A percentile compares a stretch with the other conserved stretches of the same genome.
These are phyloP conservation scores for Mortierella sp. DNA, from an alignment of 371 early-diverging fungal genomes.

Conservation along the genomic window DNA sequence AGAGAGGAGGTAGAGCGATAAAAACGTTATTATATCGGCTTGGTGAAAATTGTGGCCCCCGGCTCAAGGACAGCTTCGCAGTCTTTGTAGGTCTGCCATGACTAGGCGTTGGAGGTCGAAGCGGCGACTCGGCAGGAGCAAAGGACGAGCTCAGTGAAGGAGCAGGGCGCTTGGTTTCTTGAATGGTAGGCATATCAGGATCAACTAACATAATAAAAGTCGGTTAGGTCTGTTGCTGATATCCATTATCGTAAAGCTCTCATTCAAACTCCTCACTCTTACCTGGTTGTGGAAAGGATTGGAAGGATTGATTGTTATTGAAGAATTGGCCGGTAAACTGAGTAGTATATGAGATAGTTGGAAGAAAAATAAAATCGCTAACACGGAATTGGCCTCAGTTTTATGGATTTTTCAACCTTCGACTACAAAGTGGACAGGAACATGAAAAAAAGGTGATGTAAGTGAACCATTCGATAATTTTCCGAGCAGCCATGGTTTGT, in stretches of 20 bases:
- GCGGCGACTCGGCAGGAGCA: background rate
- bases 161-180: conserved; percentile 14
- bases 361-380: background rate
- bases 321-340: no score
- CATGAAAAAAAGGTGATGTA: background rate
- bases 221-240: no score
- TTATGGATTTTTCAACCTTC: background rate
- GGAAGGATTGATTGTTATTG: background rate
- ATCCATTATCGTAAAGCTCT: no score
- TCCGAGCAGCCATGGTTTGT: no score
- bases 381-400: background rate
- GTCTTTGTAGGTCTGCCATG: conserved; percentile 8
- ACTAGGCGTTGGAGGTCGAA: background rate
- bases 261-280: no score
- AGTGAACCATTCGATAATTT: no score
- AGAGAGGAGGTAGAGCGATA: conserved; percentile 4
- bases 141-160: conserved; percentile 7
- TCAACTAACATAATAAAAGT: no score
- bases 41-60: conserved; percentile 2
- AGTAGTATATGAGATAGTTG: background rate
- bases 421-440: background rate
- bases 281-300: no score
- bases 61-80: conserved; percentile 4
- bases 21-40: background rate
- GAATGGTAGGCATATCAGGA: background rate